Evolutionary conservation across 371 early-diverging fungal species (phyloP), one percentile per base, ranked within the genome.

Genomic region (Lichtheimia ramosa): DNA sequence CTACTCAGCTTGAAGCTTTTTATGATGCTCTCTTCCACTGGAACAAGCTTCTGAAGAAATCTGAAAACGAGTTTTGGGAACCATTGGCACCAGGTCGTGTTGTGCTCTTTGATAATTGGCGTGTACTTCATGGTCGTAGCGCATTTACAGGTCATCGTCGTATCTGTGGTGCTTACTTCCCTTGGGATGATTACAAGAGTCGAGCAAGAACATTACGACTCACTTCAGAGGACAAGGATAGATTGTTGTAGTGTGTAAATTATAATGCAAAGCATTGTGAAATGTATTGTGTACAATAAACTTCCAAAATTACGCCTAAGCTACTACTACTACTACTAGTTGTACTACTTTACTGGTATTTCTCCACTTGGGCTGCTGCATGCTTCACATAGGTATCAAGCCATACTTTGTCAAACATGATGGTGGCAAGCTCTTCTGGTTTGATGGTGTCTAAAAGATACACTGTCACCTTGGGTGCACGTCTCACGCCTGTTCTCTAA

Each of bases 71-170:
- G 71, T 66, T 81, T 8, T 89, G 89, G 89, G 80, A 88, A 41
- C 74, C 82, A 40, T 76, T 94, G 46, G 59, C 70, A 20, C 92
- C 94, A 10, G 95, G 96, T 8, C 75, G 81, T 24, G 91, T 83
- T 3, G 83, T 91, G 12, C 84, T 89, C 18, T 85, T 96, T 68
- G 91, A 96, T 62, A 96, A 96, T 63, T 92, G 92, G 90, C 80
- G 96, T 49, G 88, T 90, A 10, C 65, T 96, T 61, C 96, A 96
- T 71, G 96, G 94, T 2, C 79, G 96, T 5, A 79, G 83, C 20
- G 78, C 82, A 6, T 96, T 92, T 66, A 85, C 83, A 1, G 94
- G 93, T 0, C 81, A 89, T 58, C 71, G 96, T 34, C 72, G 87
- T n/a, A 68, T 96, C 68, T 80, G 83, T 56, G 94, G 96, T 16